These are phyloP conservation scores for Trichaptum fuscoviolaceum DNA, from an alignment of 768 basidiomycete species.

Conservation along the genomic window DNA sequence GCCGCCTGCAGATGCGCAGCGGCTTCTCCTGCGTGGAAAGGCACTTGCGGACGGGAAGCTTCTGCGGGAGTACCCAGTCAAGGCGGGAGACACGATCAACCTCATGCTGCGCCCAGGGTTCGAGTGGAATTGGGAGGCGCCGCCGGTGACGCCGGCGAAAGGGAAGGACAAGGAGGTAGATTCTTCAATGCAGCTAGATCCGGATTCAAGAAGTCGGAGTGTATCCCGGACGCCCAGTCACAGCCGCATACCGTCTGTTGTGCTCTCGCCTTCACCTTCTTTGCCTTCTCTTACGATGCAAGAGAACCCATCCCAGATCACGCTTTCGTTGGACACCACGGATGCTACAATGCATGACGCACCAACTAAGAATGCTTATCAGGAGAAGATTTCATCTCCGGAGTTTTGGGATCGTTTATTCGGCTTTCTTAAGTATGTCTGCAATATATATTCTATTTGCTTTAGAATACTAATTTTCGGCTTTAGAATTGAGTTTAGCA, in stretches of 20 bases:
- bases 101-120: constrained; percentile 80
- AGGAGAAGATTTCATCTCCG: constrained; percentile 65
- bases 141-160: constrained; percentile 19
- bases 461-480: constrained; percentile 9
- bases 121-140: constrained; percentile 48
- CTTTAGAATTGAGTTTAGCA: constrained; percentile 55
- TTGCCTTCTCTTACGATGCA: constrained; percentile 31
- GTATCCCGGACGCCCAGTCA: constrained; percentile 37
- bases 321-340: constrained; percentile 61
- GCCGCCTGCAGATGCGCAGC: constrained; percentile 74
- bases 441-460: background rate
- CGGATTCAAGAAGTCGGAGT: constrained; percentile 21
- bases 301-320: constrained; percentile 53
- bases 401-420: constrained; percentile 75
- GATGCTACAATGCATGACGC: constrained; percentile 31
- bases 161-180: constrained; percentile 16
- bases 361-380: constrained; percentile 43
- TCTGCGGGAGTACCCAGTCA: constrained; percentile 83
- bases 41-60: constrained; percentile 85
- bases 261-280: constrained; percentile 73
- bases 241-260: constrained; percentile 69
- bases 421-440: constrained; percentile 54
- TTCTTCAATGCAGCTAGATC: constrained; percentile 20
- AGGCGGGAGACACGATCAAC: constrained; percentile 77
- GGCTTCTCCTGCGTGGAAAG: constrained; percentile 92